A percentile compares a stretch with the other conserved stretches of the same genome.
These are phyloP conservation scores for Argentina anserina DNA, from an alignment of 306 rosid genomes.

Conservation along the genomic window DNA sequence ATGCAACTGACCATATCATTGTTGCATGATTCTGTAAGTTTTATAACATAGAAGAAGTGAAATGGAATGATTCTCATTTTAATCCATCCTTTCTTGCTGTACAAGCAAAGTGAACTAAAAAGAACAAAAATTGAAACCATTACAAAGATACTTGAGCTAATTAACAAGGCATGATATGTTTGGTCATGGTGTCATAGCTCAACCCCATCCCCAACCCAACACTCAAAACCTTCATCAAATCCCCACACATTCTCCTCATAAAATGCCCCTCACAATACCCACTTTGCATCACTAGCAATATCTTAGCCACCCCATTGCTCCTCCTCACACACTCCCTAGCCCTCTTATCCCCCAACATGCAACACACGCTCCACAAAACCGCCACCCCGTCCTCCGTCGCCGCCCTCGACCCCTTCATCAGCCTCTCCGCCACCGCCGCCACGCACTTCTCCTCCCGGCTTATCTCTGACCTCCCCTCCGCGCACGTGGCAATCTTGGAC, in stretches of 20 bases:
- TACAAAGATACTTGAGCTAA: neutral
- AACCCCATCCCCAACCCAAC: conserved; percentile 20
- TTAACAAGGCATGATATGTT: conserved; percentile 51
- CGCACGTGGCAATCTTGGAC: conserved; percentile 32
- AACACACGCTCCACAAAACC: conserved; percentile 51
- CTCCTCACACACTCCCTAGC: conserved; percentile 40
- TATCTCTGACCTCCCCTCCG: conserved; percentile 49
- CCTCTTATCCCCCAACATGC: conserved; percentile 36
- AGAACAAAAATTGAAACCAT: neutral
- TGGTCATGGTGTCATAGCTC: conserved; percentile 41
- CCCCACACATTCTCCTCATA: conserved; percentile 48
- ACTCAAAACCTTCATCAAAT: conserved; percentile 46
- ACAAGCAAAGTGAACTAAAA: neutral
- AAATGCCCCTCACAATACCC: conserved; percentile 38
- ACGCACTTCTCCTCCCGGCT: conserved; percentile 24
- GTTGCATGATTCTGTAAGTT: neutral
- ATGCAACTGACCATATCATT: neutral
- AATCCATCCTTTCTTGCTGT: neutral
- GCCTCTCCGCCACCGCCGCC: conserved; percentile 34
- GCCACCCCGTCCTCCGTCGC: conserved; percentile 50
- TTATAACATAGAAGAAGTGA: neutral
- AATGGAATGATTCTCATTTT: neutral
- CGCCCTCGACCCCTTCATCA: conserved; percentile 34
- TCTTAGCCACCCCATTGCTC: conserved; percentile 42
- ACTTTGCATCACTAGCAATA: conserved; percentile 51